Evolutionary conservation across 176 grass and related monocot genomes (phyloP).

Genomic region (Triticum timopheevii): DNA sequence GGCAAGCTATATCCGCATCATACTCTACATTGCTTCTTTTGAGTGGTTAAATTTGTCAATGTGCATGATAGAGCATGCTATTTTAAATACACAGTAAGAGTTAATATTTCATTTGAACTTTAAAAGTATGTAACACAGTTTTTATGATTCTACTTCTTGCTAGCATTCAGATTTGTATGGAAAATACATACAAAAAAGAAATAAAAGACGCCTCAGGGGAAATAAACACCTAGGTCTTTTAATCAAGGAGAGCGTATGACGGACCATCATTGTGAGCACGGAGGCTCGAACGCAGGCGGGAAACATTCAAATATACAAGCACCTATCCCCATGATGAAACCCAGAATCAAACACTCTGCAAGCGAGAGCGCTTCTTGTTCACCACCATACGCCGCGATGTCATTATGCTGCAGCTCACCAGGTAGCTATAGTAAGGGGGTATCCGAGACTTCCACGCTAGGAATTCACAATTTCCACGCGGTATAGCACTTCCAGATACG

Average conservation of each 20-base stretch:
- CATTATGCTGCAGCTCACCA: not conserved
- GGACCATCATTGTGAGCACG: too few relatives aligned
- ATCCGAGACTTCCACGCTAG: not conserved
- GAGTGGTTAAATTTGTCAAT: not conserved
- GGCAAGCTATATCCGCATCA: not conserved
- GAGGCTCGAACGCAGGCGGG: too few relatives aligned
- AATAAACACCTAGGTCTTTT: too few relatives aligned
- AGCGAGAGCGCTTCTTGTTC: slow-evolving; percentile 7
- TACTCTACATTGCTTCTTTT: not conserved
- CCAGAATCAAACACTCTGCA: not conserved
- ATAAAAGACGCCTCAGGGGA: too few relatives aligned
- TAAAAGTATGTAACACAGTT: not conserved
- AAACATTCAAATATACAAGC: not conserved
- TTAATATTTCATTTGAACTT: not conserved
- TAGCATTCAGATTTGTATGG: too few relatives aligned
- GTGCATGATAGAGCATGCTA: not conserved
- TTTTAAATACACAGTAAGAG: not conserved
- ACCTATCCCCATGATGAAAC: not conserved
- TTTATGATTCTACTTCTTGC: too few relatives aligned
- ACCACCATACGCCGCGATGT: not conserved
- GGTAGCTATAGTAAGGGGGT: slow-evolving; percentile 13
- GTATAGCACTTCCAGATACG: not conserved
- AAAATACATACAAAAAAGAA: too few relatives aligned
- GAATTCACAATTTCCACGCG: not conserved
- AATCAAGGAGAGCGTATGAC: too few relatives aligned